Conservation (phyloP, 306 rosid genomes). For the Vicia villosa region DNA sequence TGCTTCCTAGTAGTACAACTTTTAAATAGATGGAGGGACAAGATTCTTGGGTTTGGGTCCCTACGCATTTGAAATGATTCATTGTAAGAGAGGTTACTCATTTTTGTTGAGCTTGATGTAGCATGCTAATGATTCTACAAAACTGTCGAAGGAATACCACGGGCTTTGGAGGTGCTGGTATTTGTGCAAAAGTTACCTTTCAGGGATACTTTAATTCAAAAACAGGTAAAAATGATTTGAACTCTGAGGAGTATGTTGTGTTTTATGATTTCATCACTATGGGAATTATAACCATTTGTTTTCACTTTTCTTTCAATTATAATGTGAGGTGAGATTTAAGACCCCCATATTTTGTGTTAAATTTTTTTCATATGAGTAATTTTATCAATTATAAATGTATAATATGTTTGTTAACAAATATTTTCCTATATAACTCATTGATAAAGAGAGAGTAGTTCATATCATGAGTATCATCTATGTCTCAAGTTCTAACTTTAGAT, state of each 20-base stretch:
- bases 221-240: background rate
- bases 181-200: background rate
- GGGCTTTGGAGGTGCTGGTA: background rate
- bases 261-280: background rate
- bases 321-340: too few species aligned
- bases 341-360: too few species aligned
- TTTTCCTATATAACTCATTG: too few species aligned
- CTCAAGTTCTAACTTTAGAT: too few species aligned
- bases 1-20: background rate
- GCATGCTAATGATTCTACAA: background rate
- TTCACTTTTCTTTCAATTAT: background rate
- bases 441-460: too few species aligned
- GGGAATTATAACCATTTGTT: background rate
- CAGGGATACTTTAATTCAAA: background rate
- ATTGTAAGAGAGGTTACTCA: background rate
- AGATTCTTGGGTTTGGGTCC: background rate
- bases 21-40: background rate
- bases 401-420: too few species aligned
- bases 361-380: too few species aligned
- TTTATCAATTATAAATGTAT: too few species aligned
- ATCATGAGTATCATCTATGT: too few species aligned
- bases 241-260: background rate
- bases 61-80: background rate
- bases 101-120: background rate
- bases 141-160: background rate